Evolutionary conservation across 805 yeast species (phyloP), one percentile per base, ranked within the genome.

Genomic region (Teunomyces aglyptinius): DNA sequence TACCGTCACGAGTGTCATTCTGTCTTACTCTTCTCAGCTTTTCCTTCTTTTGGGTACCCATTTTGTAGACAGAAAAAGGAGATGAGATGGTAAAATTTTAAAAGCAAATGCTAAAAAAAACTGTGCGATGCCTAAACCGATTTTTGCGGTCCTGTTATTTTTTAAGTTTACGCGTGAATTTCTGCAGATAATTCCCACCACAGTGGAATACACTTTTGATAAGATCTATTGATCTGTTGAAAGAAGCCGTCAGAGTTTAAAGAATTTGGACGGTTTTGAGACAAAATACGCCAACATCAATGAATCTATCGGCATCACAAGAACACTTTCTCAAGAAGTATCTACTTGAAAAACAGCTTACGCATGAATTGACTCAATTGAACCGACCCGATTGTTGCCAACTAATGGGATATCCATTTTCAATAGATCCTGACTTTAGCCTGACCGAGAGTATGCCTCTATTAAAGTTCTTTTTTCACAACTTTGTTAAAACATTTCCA

Each of bases 21-120:
- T 90, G 88, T 61, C 96, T 86, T 48, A 77, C 76, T 63, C 97
- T 81, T 73, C 99, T 85, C 59, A 77, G 78, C 66, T 86, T 87
- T 68, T 92, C 99, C 60, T 90, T 94, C 76, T 92, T 92, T 47
- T 81, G 91, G 24, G 90, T 85, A 63, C 97, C 98, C 99, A 92
- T 92, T 41, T 42, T 47, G 45, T 45, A 24, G 20, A 38, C 12
- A 28, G 26, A 36, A 33, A 28, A 42, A 34, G 29, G 34, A 36
- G 39, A 36, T 38, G 42, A 27, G 42, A 38, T 38, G 33, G 11
- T 38, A 44, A 45, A 45, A 39, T 20, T 45, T 45, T 41, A 44
- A 40, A 39, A 33, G 35, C 3, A 7, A 18, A 19, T 22, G n/a
- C n/a, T n/a, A 18, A 18, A 36, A 36, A 20, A 35, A 36, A n/a